Conservation (phyloP, 140 eudicot genomes). For the Stevia rebaudiana region DNA sequence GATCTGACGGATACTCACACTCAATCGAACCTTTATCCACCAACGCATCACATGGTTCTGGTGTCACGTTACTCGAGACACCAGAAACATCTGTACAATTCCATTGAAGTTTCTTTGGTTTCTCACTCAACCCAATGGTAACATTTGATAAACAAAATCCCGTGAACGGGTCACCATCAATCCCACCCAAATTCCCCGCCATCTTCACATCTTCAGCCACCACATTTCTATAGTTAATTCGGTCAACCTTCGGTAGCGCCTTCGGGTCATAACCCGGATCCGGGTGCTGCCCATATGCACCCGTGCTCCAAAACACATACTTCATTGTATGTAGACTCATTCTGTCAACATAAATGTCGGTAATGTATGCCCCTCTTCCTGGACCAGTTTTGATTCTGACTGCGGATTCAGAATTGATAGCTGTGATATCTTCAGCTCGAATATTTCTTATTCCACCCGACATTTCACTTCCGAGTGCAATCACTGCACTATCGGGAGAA, state of each 20-base stretch:
- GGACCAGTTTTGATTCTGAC: slow-evolving; percentile 62
- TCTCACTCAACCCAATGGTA: slow-evolving; percentile 31
- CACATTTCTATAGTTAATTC: slow-evolving; percentile 41
- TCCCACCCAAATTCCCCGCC: slow-evolving; percentile 53
- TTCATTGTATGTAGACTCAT: slow-evolving; percentile 51
- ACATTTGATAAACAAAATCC: slow-evolving; percentile 65
- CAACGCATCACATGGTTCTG: slow-evolving; percentile 44
- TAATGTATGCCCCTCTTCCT: slow-evolving; percentile 66
- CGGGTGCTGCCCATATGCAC: slow-evolving; percentile 59
- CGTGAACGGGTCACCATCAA: slow-evolving; percentile 41
- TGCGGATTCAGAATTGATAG: slow-evolving; percentile 58
- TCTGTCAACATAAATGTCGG: slow-evolving; percentile 52
- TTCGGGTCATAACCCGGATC: slow-evolving; percentile 46
- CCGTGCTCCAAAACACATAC: slow-evolving; percentile 66
- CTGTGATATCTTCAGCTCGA: slow-evolving; percentile 58
- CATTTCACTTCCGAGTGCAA: slow-evolving; percentile 89
- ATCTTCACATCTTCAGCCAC: slow-evolving; percentile 48
- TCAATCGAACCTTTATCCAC: slow-evolving; percentile 21
- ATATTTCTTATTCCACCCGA: slow-evolving; percentile 74
- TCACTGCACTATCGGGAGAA: slow-evolving; percentile 68
- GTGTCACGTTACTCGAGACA: slow-evolving; percentile 44
- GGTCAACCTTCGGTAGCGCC: slow-evolving; percentile 49
- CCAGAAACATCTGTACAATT: slow-evolving; percentile 61
- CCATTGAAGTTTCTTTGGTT: slow-evolving; percentile 49
- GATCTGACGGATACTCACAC: slow-evolving; percentile 54